phyloP scores from a whole-genome alignment of 2,329 filamentous ascomycete species.

The Stagonosporopsis rhizophila region DNA sequence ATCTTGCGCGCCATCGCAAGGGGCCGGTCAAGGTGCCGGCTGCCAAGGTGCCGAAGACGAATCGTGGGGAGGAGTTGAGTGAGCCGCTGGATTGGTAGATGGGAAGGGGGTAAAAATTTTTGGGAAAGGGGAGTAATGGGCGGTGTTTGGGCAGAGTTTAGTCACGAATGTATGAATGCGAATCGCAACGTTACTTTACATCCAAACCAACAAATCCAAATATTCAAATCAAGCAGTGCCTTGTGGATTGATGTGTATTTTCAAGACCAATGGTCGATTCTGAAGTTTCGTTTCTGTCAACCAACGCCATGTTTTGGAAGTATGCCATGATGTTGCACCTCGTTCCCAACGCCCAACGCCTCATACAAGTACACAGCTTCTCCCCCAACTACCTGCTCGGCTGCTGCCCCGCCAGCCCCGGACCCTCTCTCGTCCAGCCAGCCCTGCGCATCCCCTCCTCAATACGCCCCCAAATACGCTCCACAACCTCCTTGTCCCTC shows the following conservation, averaged over 20 bases:
- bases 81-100: constrained; percentile 88
- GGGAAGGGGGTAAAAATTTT: constrained; percentile 24
- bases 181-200: background rate
- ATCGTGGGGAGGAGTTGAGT: constrained; percentile 80
- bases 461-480: constrained; percentile 88
- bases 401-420: constrained; percentile 49
- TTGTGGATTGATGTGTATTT: background rate
- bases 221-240: background rate
- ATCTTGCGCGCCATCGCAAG: constrained; percentile 67
- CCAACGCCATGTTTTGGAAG: constrained; percentile 14
- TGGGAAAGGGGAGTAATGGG: background rate
- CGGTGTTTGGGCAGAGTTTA: background rate
- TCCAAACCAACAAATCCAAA: no score
- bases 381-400: constrained; percentile 19
- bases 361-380: constrained; percentile 3
- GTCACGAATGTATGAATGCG: constrained; percentile 3
- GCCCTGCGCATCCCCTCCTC: constrained; percentile 86
- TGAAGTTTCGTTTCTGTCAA: background rate
- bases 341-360: constrained; percentile 14
- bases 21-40: constrained; percentile 69
- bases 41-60: constrained; percentile 82
- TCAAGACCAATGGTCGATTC: background rate
- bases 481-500: constrained; percentile 91
- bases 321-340: constrained; percentile 22
- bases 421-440: constrained; percentile 80